Evolutionary conservation across 352 stramenopile species (phyloP).

Genomic region (Globisporangium heterothallicum): DNA sequence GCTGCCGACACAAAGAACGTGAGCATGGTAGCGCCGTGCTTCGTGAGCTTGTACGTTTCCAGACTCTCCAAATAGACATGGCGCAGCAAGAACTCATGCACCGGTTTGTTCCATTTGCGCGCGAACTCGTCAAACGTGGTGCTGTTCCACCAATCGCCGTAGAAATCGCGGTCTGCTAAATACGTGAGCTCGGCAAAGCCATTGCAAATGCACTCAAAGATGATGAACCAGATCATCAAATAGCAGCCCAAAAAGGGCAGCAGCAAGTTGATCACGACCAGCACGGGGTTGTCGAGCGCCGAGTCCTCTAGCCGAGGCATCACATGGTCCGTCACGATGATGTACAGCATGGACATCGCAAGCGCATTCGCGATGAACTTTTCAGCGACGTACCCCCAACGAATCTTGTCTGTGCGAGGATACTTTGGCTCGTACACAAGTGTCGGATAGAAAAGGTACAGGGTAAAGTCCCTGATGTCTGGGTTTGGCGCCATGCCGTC

Average conservation of each 20-base stretch:
- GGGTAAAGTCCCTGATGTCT: conserved; percentile 50
- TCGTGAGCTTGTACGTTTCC: conserved; percentile 67
- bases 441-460: conserved; percentile 83
- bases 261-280: conserved; percentile 78
- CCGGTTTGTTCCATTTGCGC: conserved; percentile 96
- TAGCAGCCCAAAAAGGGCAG: conserved; percentile 93
- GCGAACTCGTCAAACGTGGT: conserved; percentile 89
- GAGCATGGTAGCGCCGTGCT: conserved; percentile 73
- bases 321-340: conserved; percentile 89
- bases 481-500: conserved; percentile 21
- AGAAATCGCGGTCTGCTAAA: conserved; percentile 91
- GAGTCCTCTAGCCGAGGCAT: conserved; percentile 77
- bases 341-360: conserved; percentile 80
- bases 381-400: conserved; percentile 77
- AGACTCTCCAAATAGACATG: conserved; percentile 81
- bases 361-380: conserved; percentile 79
- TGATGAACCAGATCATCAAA: conserved; percentile 95
- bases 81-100: conserved; percentile 93
- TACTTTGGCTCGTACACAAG: conserved; percentile 94
- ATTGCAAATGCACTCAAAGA: conserved; percentile 97
- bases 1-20: conserved; percentile 94
- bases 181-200: conserved; percentile 92
- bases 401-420: conserved; percentile 76
- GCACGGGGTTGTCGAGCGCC: conserved; percentile 40
- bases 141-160: conserved; percentile 97